These are phyloP conservation scores for Pogostemon cablin DNA, from an alignment of 257 asterid genomes.

Conservation along the genomic window DNA sequence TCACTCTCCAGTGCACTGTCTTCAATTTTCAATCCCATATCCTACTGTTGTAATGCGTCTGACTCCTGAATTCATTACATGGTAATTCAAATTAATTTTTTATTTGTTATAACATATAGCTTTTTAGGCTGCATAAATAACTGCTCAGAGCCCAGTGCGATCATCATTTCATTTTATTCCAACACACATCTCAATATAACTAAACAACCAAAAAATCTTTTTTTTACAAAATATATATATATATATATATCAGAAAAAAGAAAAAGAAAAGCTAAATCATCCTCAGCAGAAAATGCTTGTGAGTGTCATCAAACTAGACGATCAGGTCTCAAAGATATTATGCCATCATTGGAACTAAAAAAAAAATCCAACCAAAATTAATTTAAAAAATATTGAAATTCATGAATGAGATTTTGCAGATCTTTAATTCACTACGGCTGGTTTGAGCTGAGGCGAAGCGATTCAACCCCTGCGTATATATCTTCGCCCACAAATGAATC, in stretches of 20 bases:
- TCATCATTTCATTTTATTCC: slow-evolving; percentile 58
- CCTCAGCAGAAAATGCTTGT: slow-evolving; percentile 79
- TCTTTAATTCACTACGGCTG: slow-evolving; percentile 60
- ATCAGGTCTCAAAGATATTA: slow-evolving; percentile 98
- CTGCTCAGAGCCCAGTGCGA: slow-evolving; percentile 99
- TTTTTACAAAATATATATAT: neutral
- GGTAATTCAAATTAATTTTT: too few relatives aligned
- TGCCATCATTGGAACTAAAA: slow-evolving; percentile 73
- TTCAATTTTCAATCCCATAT: too few relatives aligned
- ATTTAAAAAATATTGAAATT: too few relatives aligned
- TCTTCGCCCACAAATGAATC: slow-evolving; percentile 38
- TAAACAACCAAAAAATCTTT: neutral
- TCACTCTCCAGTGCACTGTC: too few relatives aligned
- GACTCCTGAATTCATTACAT: too few relatives aligned
- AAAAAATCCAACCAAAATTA: too few relatives aligned
- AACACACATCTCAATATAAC: neutral
- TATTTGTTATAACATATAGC: slow-evolving; percentile 62
- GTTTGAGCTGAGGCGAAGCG: slow-evolving; percentile 60
- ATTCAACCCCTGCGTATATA: slow-evolving; percentile 70
- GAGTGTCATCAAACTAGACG: slow-evolving; percentile 73
- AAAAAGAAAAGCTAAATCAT: neutral
- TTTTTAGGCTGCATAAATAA: slow-evolving; percentile 85
- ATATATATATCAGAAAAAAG: neutral
- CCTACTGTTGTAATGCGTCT: too few relatives aligned
- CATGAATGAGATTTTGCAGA: slow-evolving; percentile 42